Conservation (phyloP, 495 filamentous ascomycete species). For the Penicillium coprophilum region DNA sequence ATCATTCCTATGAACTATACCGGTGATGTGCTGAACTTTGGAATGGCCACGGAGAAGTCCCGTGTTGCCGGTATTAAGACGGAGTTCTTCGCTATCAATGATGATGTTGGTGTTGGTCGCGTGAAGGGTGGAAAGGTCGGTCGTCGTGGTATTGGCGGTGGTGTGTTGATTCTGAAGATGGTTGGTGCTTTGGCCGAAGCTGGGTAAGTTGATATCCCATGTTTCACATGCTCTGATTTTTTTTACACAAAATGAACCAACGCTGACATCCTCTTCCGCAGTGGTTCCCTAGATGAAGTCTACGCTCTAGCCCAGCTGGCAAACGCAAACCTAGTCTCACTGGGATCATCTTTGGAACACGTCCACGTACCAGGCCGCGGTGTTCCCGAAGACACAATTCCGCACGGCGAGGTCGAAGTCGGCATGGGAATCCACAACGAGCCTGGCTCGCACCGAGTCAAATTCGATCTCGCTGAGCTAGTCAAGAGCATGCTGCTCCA, state of each 20-base stretch:
- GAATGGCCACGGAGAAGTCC: constrained; percentile 91
- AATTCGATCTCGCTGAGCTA: constrained; percentile 65
- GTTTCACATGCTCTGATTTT: neutral
- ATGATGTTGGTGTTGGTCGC: constrained; percentile 91
- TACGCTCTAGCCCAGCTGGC: constrained; percentile 67
- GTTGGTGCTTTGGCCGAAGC: constrained; percentile 78
- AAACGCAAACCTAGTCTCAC: constrained; percentile 74
- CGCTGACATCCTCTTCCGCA: constrained; percentile 3
- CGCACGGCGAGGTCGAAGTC: constrained; percentile 77
- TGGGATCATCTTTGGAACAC: constrained; percentile 83
- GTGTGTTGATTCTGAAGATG: constrained; percentile 87
- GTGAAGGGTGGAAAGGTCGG: constrained; percentile 85
- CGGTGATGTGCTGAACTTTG: constrained; percentile 88
- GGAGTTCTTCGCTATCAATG: constrained; percentile 93
- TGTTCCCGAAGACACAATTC: constrained; percentile 54
- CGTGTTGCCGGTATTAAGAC: constrained; percentile 74
- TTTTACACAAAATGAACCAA: neutral
- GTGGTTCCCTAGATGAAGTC: constrained; percentile 63
- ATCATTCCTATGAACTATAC: constrained; percentile 69
- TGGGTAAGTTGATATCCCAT: constrained; percentile 46
- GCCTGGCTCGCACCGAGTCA: constrained; percentile 71
- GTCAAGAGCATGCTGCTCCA: constrained; percentile 79
- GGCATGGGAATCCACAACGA: constrained; percentile 99
- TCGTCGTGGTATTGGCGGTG: constrained; percentile 86
- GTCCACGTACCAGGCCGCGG: constrained; percentile 88